A percentile compares a stretch with the other conserved stretches of the same genome.
Evolutionary conservation across 805 yeast genomes (phyloP).

Genomic region (Candida railenensis): DNA sequence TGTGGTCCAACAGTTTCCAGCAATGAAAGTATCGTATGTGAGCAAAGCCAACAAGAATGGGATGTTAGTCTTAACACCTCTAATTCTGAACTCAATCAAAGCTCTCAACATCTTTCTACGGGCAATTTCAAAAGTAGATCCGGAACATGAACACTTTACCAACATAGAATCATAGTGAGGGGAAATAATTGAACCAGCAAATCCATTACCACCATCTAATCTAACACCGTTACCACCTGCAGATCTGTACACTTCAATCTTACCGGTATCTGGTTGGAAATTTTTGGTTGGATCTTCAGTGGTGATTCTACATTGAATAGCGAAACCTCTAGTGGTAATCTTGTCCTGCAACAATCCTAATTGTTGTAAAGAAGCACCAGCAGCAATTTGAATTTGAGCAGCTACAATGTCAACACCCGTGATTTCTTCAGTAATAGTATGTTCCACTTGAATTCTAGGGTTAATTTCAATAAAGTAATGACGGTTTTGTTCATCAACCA

Average conservation of each 20-base stretch:
- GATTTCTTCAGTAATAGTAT: constrained; percentile 97
- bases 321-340: constrained; percentile 94
- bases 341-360: constrained; percentile 91
- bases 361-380: constrained; percentile 92
- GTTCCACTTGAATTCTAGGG: constrained; percentile 98
- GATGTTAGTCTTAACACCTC: constrained; percentile 98
- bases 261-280: constrained; percentile 98
- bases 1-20: constrained; percentile 95
- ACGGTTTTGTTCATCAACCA: constrained; percentile 89
- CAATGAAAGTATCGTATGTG: constrained; percentile 84
- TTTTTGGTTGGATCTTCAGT: constrained; percentile 96
- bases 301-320: constrained; percentile 98
- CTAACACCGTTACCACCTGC: constrained; percentile 99
- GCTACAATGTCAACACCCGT: constrained; percentile 98
- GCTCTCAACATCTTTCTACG: constrained; percentile 98
- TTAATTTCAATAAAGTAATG: constrained; percentile 98
- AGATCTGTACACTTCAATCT: constrained; percentile 95
- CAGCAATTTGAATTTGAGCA: constrained; percentile 98
- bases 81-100: constrained; percentile 92
- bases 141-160: constrained; percentile 97
- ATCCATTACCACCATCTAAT: constrained; percentile 98
- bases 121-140: constrained; percentile 93
- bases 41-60: constrained; percentile 91
- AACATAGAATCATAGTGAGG: constrained; percentile 98
- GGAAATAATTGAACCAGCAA: constrained; percentile 93